These are phyloP conservation scores for Oryza longistaminata DNA, from an alignment of 176 grass and related monocot genomes.

Conservation along the genomic window DNA sequence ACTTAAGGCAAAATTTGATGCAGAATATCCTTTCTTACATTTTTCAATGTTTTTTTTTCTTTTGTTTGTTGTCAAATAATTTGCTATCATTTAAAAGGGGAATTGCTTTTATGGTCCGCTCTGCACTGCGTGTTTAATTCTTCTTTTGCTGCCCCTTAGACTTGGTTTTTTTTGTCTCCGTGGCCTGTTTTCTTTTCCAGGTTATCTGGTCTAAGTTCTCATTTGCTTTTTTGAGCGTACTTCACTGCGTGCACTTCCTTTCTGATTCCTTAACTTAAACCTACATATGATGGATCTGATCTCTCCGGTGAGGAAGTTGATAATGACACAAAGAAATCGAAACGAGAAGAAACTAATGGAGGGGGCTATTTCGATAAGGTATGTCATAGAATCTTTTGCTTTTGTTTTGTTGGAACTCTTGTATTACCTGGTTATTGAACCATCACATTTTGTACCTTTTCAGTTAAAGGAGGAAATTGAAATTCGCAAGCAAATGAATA, in stretches of 20 bases:
- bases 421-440: conserved; percentile 21
- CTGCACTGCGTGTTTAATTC: not conserved
- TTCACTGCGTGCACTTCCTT: not conserved
- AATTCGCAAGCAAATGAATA: conserved; percentile 82
- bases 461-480: conserved; percentile 94
- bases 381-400: conserved; percentile 23
- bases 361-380: conserved; percentile 92
- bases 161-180: not conserved
- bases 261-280: conserved; percentile 67
- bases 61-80: not conserved
- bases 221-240: not conserved
- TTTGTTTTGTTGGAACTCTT: conserved; percentile 19
- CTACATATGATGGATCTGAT: conserved; percentile 76
- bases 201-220: not conserved
- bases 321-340: conserved; percentile 58
- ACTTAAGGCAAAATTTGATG: conserved; percentile 84
- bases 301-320: conserved; percentile 63
- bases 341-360: conserved; percentile 55
- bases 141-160: conserved; percentile 29
- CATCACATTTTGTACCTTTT: conserved; percentile 26
- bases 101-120: conserved; percentile 17
- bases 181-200: conserved; percentile 2
- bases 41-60: conserved; percentile 14
- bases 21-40: conserved; percentile 74
- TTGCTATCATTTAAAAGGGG: not conserved